Evolutionary conservation across 2,329 filamentous ascomycete species (phyloP), one percentile per base, ranked within the genome.

Genomic region (Phialophora chinensis): DNA sequence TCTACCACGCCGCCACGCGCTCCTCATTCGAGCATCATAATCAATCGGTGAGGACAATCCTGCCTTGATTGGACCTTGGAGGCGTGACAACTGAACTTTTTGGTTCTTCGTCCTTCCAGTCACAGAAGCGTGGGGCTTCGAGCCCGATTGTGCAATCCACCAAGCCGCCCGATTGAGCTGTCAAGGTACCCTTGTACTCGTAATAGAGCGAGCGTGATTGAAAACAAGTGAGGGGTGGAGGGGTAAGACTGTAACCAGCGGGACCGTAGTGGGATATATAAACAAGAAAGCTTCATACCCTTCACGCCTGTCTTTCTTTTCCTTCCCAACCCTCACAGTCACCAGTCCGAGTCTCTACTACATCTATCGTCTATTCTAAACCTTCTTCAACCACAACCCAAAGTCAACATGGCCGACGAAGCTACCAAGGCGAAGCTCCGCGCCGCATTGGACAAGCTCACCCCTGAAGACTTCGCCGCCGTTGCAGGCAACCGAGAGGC

Each of bases 391-490:
- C 55, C 23, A 60, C 49, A 53, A n/a, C 27, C n/a, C n/a, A 52
- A 63, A 63, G 20, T 63, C 60, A 69, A 56, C 60, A 71, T 71
- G 69, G 69, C 69, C 54, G 67, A 71, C 67, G 69, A 68, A 42
- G 62, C 57, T 50, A 66, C 63, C 69, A 69, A 69, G 63, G 42
- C 62, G 25, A 62, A 61, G 53, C 66, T 71, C 67, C 65, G 69
- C 25, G 49, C 67, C 55, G 65, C 60, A 38, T 71, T 71, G 61
- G 69, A 71, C 65, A 71, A 71, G 63, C 67, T 71, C 67, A 69
- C 63, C 58, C 67, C 69, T 23, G 63, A 67, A n/a, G 69, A 71
- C 60, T 71, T 71, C 58, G 63, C 63, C 49, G 44, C 65, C 35
- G 64, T 65, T 57, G 62, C 65, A 42, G 69, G 69, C 35, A 66